phyloP scores from a whole-genome alignment of 306 rosid genomes.

The Ormosia emarginata region DNA sequence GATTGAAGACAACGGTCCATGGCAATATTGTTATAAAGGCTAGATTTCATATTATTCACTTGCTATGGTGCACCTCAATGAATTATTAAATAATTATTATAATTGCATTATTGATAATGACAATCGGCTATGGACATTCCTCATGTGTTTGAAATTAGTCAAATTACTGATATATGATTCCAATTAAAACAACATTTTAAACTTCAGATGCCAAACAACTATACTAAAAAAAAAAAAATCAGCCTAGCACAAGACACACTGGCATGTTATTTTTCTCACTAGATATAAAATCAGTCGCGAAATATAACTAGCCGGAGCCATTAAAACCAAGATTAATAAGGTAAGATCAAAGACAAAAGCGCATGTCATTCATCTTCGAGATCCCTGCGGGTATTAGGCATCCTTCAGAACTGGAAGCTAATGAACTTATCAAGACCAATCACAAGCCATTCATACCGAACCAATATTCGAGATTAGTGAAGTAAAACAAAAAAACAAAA shows the following conservation, averaged over 20 bases:
- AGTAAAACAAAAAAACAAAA: background rate
- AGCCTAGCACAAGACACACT: background rate
- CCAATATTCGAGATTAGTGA: background rate
- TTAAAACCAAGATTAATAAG: background rate
- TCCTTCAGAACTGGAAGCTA: background rate
- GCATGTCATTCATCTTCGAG: background rate
- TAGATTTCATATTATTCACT: background rate
- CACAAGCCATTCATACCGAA: background rate
- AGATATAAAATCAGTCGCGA: background rate
- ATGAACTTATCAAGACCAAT: background rate
- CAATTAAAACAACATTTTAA: constrained; percentile 7
- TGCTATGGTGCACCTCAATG: background rate
- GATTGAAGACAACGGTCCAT: background rate
- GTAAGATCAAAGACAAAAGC: background rate
- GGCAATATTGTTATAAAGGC: background rate
- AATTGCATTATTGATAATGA: too few species aligned
- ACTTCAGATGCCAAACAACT: background rate
- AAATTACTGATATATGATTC: background rate
- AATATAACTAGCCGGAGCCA: background rate
- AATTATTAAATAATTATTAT: background rate
- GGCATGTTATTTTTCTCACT: background rate
- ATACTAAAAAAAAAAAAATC: background rate
- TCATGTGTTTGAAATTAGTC: background rate
- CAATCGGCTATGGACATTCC: too few species aligned
- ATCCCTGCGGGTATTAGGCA: background rate